These are phyloP conservation scores for Sugiyamaella valdiviana DNA, from an alignment of 805 yeast genomes.

Conservation along the genomic window DNA sequence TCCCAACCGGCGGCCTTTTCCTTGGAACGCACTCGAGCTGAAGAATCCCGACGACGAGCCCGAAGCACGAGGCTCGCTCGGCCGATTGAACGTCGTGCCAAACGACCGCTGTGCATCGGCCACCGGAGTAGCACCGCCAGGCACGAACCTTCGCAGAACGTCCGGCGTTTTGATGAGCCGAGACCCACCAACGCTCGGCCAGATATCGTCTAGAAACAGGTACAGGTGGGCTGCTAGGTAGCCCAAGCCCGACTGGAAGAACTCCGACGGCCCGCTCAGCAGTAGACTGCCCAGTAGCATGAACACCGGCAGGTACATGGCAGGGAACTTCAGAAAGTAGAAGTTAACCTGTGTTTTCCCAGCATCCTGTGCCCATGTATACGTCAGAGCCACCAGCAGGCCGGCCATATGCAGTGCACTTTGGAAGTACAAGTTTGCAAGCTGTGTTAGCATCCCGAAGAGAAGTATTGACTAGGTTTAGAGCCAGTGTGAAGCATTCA, in stretches of 20 bases:
- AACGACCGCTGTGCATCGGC: background rate
- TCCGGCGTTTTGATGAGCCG: slow-evolving; percentile 7
- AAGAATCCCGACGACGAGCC: background rate
- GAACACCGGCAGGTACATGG: slow-evolving; percentile 31
- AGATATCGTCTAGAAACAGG: slow-evolving; percentile 26
- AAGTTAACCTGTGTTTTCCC: slow-evolving; percentile 27
- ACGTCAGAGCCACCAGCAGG: slow-evolving; percentile 31
- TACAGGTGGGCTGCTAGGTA: slow-evolving; percentile 31
- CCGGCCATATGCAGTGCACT: slow-evolving; percentile 25
- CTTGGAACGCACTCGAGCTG: slow-evolving; percentile 11
- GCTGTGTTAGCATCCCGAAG: slow-evolving; percentile 6
- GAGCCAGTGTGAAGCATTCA: no score
- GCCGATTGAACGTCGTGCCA: slow-evolving; percentile 4
- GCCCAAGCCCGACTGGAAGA: slow-evolving; percentile 27
- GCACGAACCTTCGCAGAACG: slow-evolving; percentile 1
- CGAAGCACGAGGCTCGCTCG: background rate
- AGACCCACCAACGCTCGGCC: slow-evolving; percentile 29
- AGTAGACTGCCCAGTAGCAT: slow-evolving; percentile 26
- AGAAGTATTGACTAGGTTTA: no score
- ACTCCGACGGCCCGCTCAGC: slow-evolving; percentile 24
- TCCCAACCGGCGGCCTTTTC: slow-evolving; percentile 27
- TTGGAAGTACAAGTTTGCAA: slow-evolving; percentile 14
- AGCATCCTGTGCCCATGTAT: slow-evolving; percentile 35
- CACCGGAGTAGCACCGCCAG: background rate
- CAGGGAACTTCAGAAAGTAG: slow-evolving; percentile 28